Evolutionary conservation across 768 basidiomycete species (phyloP).

Genomic region (Suillus decipiens): DNA sequence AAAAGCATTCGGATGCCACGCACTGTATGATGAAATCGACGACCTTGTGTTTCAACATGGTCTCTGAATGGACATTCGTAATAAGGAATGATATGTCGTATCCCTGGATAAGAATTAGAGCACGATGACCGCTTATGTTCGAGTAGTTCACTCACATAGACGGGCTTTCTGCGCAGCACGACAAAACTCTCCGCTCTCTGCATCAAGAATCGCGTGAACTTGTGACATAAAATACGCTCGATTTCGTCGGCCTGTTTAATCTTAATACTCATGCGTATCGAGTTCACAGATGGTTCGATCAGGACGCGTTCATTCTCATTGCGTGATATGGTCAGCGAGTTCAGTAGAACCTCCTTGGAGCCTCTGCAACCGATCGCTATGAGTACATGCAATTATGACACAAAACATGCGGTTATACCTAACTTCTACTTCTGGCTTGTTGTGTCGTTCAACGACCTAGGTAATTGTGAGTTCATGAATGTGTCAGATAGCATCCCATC

Average conservation of each 20-base stretch:
- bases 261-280: constrained; percentile 94
- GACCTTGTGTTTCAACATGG: constrained; percentile 99
- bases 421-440: constrained; percentile 94
- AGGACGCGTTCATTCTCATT: constrained; percentile 97
- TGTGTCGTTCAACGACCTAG: constrained; percentile 94
- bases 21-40: constrained; percentile 99
- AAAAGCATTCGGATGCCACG: constrained; percentile 30
- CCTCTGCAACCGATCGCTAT: constrained; percentile 47
- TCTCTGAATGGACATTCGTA: constrained; percentile 95
- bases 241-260: constrained; percentile 99
- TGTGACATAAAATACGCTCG: constrained; percentile 94
- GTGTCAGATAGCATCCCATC: constrained; percentile 12
- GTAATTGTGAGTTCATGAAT: constrained; percentile 22
- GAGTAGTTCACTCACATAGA: constrained; percentile 56
- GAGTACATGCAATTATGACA: constrained; percentile 7
- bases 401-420: constrained; percentile 47
- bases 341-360: constrained; percentile 93
- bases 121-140: constrained; percentile 14
- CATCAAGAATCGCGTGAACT: constrained; percentile 99
- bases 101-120: constrained; percentile 55
- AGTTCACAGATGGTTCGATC: constrained; percentile 97
- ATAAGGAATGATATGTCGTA: constrained; percentile 99
- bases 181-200: constrained; percentile 97
- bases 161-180: constrained; percentile 92
- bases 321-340: constrained; percentile 91